A percentile compares a stretch with the other conserved stretches of the same genome.
These are phyloP conservation scores for Aspergillus haitiensis DNA, from an alignment of 495 filamentous ascomycete species.

Conservation along the genomic window DNA sequence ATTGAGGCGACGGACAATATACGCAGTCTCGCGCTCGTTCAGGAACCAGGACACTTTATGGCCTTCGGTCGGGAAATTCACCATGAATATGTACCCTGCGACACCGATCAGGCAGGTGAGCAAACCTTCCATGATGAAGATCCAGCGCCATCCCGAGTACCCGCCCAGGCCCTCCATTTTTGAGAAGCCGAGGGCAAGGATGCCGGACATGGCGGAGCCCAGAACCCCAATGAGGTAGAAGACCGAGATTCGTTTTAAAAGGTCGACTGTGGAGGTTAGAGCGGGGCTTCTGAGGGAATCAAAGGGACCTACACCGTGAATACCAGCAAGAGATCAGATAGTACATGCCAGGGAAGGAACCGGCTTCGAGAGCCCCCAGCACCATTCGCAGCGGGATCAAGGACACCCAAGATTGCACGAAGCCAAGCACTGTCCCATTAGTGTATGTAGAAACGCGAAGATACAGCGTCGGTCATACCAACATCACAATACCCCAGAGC, in stretches of 20 bases:
- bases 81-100: background rate
- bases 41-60: background rate
- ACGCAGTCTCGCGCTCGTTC: background rate
- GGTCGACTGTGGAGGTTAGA: background rate
- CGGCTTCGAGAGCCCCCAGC: background rate
- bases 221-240: background rate
- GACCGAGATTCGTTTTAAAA: background rate
- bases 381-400: background rate
- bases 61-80: background rate
- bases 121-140: background rate
- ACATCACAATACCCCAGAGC: conserved; percentile 30
- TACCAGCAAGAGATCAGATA: background rate
- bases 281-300: no score
- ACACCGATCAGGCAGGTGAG: background rate
- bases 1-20: background rate
- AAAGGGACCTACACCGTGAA: background rate
- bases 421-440: background rate
- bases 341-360: background rate
- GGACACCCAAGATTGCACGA: background rate
- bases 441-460: no score
- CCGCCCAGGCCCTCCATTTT: background rate
- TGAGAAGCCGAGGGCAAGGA: background rate
- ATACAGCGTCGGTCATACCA: background rate
- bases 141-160: background rate
- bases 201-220: background rate